Conservation (phyloP, 345 rosid genomes). For the Pistacia vera region DNA sequence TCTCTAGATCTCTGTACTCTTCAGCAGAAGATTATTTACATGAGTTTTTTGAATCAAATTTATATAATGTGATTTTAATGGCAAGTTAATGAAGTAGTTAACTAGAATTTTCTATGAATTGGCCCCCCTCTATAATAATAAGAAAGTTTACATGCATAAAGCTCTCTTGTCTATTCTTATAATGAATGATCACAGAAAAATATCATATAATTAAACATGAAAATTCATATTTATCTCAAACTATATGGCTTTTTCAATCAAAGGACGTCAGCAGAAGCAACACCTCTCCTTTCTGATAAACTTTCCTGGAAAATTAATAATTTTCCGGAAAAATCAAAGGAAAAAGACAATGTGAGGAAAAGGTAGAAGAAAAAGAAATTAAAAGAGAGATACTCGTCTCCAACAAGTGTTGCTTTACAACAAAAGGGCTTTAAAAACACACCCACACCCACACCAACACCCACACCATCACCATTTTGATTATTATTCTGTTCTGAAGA, state of each 20-base stretch:
- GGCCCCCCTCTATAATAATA: neutral
- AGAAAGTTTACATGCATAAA: slow-evolving; percentile 8
- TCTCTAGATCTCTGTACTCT: no score
- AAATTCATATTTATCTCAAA: slow-evolving; percentile 10
- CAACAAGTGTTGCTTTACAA: slow-evolving; percentile 22
- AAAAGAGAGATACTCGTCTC: slow-evolving; percentile 21
- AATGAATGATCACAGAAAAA: neutral
- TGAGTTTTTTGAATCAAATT: neutral
- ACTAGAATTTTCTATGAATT: no score
- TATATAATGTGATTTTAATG: no score
- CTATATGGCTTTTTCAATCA: neutral
- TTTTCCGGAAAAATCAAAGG: neutral
- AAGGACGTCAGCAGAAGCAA: slow-evolving; percentile 22
- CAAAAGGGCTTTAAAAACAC: neutral
- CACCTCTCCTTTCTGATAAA: slow-evolving; percentile 13
- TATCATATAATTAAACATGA: neutral
- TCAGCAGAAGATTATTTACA: no score
- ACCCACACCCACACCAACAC: slow-evolving; percentile 4
- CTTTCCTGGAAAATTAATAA: neutral
- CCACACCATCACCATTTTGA: slow-evolving; percentile 2
- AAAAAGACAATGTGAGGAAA: slow-evolving; percentile 6
- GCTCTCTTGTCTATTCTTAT: slow-evolving; percentile 11
- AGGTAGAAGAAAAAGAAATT: neutral
- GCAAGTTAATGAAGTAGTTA: no score
- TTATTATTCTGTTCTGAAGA: slow-evolving; percentile 17